phyloP scores from a whole-genome alignment of 345 rosid species.

The Geranium rotundifolium region DNA sequence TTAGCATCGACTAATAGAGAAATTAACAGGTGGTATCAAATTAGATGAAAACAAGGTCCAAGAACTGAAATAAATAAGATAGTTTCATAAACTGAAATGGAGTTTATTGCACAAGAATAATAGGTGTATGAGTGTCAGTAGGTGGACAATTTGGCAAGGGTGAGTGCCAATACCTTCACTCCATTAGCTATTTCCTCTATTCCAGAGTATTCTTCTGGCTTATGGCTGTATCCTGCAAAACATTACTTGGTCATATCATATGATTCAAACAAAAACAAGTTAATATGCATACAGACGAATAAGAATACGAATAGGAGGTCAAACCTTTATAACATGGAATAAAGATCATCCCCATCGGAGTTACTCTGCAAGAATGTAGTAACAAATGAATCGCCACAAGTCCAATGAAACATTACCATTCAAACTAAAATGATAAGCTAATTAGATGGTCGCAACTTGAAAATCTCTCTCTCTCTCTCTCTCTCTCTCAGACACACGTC shows the following conservation, averaged over 20 bases:
- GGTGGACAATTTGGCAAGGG: constrained; percentile 62
- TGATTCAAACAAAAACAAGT: no score
- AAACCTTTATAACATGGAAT: constrained; percentile 94
- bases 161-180: constrained; percentile 64
- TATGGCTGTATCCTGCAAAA: constrained; percentile 87
- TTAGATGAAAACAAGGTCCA: no score
- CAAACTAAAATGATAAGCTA: no score
- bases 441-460: no score
- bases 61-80: no score
- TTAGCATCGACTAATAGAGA: no score
- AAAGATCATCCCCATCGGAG: constrained; percentile 97
- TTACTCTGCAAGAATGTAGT: constrained; percentile 41
- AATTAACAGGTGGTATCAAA: no score
- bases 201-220: constrained; percentile 78
- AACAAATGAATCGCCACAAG: not conserved
- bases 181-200: constrained; percentile 62
- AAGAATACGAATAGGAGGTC: constrained; percentile 2
- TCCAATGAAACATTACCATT: no score
- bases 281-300: no score
- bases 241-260: not conserved
- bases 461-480: not conserved
- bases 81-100: no score
- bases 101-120: no score
- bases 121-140: constrained; percentile 2
- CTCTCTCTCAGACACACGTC: no score